Conservation (phyloP, 768 basidiomycete genomes). For the Gloeopeniophorella convolvens region DNA sequence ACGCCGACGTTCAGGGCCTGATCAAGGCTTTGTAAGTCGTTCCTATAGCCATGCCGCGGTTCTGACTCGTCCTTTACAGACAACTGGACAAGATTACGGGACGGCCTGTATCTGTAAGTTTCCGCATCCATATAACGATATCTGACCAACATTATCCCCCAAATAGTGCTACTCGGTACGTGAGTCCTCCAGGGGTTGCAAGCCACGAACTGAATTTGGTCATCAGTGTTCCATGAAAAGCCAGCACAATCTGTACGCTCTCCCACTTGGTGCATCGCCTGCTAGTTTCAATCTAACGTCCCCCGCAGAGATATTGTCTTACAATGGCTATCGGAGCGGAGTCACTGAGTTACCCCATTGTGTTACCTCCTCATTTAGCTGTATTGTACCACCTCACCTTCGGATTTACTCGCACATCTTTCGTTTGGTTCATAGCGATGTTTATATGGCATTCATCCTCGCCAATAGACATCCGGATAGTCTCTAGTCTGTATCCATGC, state of each 20-base stretch:
- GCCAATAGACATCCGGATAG: background rate
- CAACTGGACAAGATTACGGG: constrained; percentile 76
- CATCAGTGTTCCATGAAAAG: constrained; percentile 91
- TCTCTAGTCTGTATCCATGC: constrained; percentile 74
- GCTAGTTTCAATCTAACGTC: constrained; percentile 8
- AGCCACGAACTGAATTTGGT: background rate
- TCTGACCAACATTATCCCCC: constrained; percentile 5
- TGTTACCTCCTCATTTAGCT: background rate
- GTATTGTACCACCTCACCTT: background rate
- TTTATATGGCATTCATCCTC: constrained; percentile 3
- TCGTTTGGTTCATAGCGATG: constrained; percentile 1
- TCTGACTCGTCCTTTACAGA: constrained; percentile 29
- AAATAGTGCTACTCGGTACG: constrained; percentile 82
- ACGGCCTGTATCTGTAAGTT: constrained; percentile 78
- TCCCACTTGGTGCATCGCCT: background rate
- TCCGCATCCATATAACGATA: background rate
- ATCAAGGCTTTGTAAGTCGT: constrained; percentile 64
- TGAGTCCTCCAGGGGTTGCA: background rate
- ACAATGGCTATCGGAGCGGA: constrained; percentile 76
- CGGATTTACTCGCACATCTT: background rate
- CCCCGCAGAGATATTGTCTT: constrained; percentile 69
- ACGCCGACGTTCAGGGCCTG: constrained; percentile 74
- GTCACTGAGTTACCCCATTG: constrained; percentile 43
- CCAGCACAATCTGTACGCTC: constrained; percentile 79
- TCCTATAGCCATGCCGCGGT: background rate